phyloP scores from a whole-genome alignment of 495 filamentous ascomycete species.

The Penicillium diatomitis region DNA sequence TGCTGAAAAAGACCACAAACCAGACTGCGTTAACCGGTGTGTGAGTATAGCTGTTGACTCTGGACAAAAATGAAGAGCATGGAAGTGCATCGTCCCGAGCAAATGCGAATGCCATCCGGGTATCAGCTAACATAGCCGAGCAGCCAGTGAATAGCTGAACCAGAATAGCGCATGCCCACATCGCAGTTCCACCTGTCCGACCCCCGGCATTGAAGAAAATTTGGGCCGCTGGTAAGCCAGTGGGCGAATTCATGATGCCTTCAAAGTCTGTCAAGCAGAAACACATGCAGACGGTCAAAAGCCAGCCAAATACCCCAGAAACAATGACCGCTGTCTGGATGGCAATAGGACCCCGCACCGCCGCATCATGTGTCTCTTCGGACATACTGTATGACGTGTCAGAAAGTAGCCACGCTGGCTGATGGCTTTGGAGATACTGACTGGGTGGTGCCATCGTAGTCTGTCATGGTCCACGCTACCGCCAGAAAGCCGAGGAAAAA shows the following conservation, averaged over 20 bases:
- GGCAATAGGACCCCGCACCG: constrained; percentile 54
- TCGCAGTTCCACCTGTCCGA: constrained; percentile 47
- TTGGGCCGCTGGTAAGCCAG: constrained; percentile 59
- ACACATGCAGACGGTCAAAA: constrained; percentile 58
- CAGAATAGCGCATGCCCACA: constrained; percentile 63
- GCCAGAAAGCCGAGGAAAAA: constrained; percentile 62
- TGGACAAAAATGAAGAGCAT: constrained; percentile 54
- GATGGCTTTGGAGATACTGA: constrained; percentile 16
- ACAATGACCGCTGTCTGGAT: constrained; percentile 56
- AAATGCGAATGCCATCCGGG: constrained; percentile 66
- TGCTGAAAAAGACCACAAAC: constrained; percentile 59
- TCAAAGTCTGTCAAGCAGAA: constrained; percentile 63
- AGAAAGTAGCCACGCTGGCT: neutral
- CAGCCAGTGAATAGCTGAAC: constrained; percentile 67
- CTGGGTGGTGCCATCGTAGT: constrained; percentile 69
- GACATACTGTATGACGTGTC: constrained; percentile 43
- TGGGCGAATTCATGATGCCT: constrained; percentile 48
- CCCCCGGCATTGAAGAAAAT: constrained; percentile 65
- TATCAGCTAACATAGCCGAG: constrained; percentile 61
- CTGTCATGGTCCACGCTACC: constrained; percentile 70
- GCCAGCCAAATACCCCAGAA: constrained; percentile 55
- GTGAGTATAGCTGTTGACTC: constrained; percentile 47
- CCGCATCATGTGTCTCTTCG: constrained; percentile 65
- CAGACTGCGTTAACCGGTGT: constrained; percentile 64
- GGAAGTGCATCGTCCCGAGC: constrained; percentile 60